phyloP scores from a whole-genome alignment of 176 grass and related monocot genomes.

The Zoysia japonica region DNA sequence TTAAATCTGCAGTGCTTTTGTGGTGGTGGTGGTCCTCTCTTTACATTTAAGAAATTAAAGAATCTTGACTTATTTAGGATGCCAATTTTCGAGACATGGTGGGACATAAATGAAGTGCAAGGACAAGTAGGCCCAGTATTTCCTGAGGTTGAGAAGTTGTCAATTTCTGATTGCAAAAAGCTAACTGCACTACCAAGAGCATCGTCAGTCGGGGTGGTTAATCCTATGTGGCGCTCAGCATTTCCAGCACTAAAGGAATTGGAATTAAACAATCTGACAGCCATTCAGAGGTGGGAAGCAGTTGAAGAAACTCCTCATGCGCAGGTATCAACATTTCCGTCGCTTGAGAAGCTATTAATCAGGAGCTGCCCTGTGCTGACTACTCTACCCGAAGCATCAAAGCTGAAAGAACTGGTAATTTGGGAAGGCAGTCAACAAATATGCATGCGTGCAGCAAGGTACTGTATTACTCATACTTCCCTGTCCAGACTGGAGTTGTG shows the following conservation, averaged over 20 bases:
- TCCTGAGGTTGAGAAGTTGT: background rate
- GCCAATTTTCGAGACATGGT: background rate
- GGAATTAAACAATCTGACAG: too few species aligned
- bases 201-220: too few species aligned
- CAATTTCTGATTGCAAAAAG: background rate
- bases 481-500: background rate
- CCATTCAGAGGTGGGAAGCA: too few species aligned
- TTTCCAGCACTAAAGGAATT: background rate
- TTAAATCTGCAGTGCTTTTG: background rate
- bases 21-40: background rate
- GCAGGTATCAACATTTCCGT: too few species aligned
- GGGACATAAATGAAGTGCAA: background rate
- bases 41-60: background rate
- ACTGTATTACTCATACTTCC: too few species aligned
- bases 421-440: too few species aligned
- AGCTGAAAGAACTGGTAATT: too few species aligned
- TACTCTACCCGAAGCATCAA: too few species aligned
- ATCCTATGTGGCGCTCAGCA: background rate
- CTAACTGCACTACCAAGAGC: background rate
- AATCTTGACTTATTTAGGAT: background rate
- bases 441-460: too few species aligned
- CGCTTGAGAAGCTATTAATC: too few species aligned
- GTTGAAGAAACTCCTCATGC: too few species aligned
- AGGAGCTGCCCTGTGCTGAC: too few species aligned
- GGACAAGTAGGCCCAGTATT: background rate